Base-by-base conservation (phyloP, 2,329 filamentous ascomycete genomes). In the Aspergillus terreus region DNA sequence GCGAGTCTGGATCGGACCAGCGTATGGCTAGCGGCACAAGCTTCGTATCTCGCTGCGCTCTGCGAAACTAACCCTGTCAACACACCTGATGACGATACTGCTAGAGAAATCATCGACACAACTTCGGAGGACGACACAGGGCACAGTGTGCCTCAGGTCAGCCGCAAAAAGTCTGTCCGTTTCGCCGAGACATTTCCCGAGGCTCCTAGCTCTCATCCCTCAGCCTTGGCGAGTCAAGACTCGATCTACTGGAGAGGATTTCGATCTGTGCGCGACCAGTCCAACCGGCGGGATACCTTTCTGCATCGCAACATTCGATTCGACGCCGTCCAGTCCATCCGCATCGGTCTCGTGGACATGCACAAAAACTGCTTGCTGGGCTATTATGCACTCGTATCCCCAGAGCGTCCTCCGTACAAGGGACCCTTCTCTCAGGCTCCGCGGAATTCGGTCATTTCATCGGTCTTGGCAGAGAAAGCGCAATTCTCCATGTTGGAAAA, bases 181-280 rank as follows among this genome's bases (percentile, higher is more conserved):
- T 67, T 70, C 44, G 59, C 61, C 2, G 67, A 72, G 32, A 58
- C 59, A 4, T 56, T 71, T 15, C 63, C 70, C 3, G 63, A 71
- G 74, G 49, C 72, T 71, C 38, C 71, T 69, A 60, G 73, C 67
- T 53, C 66, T 41, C 50, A 51, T 14, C 72, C 76, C 35, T 63
- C 64, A 30, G 52, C 56, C 30, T 56, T 62, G 73, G 79, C 50
- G 74, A 79, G 71, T 71, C 85, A 82, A 64, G 88, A 94, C 63
- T 86, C 87, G 3, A 88, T 92, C 4, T 96, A 96, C 71, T 92
- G 91, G 74, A 86, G 88, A 55, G 90, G 90, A 9, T 96, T 96
- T 69, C 85, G 90, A 60, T 84, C 87, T 64, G 81, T 89, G 59
- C 76, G 85, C 43, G 80, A 88, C 52, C 82, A 82, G 30, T 83